Evolutionary conservation across 768 basidiomycete genomes (phyloP).

Genomic region (Lactarius sp.): DNA sequence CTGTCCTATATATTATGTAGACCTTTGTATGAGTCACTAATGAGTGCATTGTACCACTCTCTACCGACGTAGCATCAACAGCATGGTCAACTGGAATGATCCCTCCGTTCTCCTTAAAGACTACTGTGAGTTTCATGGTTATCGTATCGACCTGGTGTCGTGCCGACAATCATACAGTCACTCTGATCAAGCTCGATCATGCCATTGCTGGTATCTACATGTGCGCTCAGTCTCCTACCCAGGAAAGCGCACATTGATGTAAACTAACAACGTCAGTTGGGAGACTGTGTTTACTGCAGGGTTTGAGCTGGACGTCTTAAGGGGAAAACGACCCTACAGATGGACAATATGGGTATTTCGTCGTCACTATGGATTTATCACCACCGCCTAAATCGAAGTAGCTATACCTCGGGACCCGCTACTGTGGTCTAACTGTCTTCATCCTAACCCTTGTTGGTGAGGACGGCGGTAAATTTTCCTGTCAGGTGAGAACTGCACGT

Average conservation of each 20-base stretch:
- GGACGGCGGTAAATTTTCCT: neutral
- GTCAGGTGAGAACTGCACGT: neutral
- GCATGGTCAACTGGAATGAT: slow-evolving; percentile 10
- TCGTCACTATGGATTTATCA: neutral
- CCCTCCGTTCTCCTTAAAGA: neutral
- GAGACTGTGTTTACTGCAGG: neutral
- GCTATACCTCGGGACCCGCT: slow-evolving; percentile 14
- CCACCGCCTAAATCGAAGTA: neutral
- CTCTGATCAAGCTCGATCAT: neutral
- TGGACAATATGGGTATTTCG: slow-evolving; percentile 9
- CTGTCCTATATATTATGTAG: neutral
- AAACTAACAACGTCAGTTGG: neutral
- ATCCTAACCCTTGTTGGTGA: neutral
- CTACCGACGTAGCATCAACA: neutral
- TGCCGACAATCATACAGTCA: neutral
- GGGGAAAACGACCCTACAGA: neutral
- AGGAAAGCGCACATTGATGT: neutral
- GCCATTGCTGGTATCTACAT: neutral
- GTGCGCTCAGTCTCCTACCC: neutral
- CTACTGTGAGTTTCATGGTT: neutral
- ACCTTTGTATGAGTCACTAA: neutral
- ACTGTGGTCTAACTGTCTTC: neutral
- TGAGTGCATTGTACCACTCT: neutral
- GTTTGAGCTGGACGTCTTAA: slow-evolving; percentile 1
- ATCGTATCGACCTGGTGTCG: neutral